These are phyloP conservation scores for Venturia aucupariae DNA, from an alignment of 2,329 filamentous ascomycete species.

Conservation along the genomic window DNA sequence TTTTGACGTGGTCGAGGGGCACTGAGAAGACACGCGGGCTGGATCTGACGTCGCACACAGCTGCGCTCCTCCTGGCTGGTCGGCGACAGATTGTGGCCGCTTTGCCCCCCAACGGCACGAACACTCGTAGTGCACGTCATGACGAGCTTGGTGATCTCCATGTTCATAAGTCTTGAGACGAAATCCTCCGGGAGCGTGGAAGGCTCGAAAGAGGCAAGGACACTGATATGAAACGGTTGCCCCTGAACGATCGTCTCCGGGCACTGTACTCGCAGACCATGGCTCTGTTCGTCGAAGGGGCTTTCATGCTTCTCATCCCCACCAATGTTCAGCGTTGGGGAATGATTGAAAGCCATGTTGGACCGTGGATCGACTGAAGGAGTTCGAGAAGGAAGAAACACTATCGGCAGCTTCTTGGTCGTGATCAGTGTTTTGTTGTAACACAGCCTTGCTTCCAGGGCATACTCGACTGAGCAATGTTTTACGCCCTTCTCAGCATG, in stretches of 20 bases:
- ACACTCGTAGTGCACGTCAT: constrained; percentile 1
- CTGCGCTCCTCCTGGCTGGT: constrained; percentile 1
- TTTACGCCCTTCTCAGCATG: neutral
- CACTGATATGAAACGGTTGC: neutral
- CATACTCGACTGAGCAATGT: constrained; percentile 6
- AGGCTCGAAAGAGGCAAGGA: neutral
- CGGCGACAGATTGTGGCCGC: neutral
- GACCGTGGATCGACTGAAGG: neutral
- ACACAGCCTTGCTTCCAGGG: neutral
- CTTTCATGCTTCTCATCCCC: neutral
- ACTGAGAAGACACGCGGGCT: neutral
- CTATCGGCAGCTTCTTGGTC: constrained; percentile 8
- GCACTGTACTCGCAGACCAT: neutral
- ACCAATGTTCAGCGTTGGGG: neutral
- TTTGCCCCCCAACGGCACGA: neutral
- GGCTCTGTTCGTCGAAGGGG: neutral
- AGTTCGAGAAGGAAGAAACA: constrained; percentile 4
- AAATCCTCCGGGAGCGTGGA: neutral
- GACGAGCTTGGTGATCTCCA: neutral
- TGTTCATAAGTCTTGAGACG: neutral
- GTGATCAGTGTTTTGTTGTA: neutral
- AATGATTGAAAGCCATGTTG: neutral
- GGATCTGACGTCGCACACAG: neutral
- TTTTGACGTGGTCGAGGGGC: neutral
- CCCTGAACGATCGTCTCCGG: constrained; percentile 3